Evolutionary conservation across 2,329 filamentous ascomycete genomes (phyloP).

Genomic region (Cryphonectria parasitica): DNA sequence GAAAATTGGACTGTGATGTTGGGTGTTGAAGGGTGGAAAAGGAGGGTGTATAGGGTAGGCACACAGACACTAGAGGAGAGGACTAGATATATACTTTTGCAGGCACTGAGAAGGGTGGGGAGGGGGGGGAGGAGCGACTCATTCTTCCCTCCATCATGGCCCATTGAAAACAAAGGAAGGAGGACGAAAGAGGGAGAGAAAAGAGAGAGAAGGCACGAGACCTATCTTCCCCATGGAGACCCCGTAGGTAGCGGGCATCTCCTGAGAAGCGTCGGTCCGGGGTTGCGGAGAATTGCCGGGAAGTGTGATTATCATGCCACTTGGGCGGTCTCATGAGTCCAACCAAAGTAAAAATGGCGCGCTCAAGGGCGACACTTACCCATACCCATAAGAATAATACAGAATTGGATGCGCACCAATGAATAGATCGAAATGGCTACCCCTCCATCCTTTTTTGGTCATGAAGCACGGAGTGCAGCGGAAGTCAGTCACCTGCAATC

Average conservation of each 20-base stretch:
- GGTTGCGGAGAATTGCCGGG: conserved; percentile 10
- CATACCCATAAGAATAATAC: not conserved
- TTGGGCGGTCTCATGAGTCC: conserved; percentile 20
- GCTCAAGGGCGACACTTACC: conserved; percentile 9
- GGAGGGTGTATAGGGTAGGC: not conserved
- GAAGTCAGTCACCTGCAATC: not conserved
- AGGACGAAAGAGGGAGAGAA: not conserved
- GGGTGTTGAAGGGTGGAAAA: not conserved
- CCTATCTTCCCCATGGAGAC: conserved; percentile 12
- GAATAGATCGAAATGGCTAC: not conserved
- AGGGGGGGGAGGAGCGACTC: not conserved
- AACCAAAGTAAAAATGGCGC: not conserved
- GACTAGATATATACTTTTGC: not conserved
- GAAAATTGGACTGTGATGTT: not conserved
- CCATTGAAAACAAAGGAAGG: not conserved
- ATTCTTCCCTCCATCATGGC: not conserved
- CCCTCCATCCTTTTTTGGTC: not conserved
- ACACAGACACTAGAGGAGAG: not conserved
- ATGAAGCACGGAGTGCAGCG: not conserved
- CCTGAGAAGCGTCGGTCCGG: conserved; percentile 15
- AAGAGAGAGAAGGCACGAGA: conserved; percentile 12
- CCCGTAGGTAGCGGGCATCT: conserved; percentile 14
- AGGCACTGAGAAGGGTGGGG: not conserved
- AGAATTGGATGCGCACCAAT: conserved; percentile 3
- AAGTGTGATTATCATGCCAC: conserved; percentile 28